Evolutionary conservation across 352 stramenopile species (phyloP).

Genomic region (Saprolegnia diclina): DNA sequence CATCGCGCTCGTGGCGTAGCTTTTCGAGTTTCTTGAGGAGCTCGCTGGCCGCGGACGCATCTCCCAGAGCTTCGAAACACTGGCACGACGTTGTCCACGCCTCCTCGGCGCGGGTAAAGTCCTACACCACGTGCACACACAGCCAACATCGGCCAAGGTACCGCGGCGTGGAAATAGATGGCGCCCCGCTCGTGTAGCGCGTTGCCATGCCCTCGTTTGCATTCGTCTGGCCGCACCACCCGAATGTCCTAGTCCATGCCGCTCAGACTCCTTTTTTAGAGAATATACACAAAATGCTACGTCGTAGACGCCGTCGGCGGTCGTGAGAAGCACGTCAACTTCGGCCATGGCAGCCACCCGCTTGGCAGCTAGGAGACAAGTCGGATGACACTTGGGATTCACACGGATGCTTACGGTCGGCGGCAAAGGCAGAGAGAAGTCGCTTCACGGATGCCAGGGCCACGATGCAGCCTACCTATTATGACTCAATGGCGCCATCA

Average conservation of each 20-base stretch:
- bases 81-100: constrained; percentile 3
- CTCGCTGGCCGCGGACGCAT: not conserved
- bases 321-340: constrained; percentile 7
- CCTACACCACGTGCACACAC: not conserved
- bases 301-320: constrained; percentile 1
- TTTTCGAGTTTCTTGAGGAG: constrained; percentile 19
- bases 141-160: not conserved
- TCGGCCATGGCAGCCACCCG: constrained; percentile 3
- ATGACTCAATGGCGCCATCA: not conserved
- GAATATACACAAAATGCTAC: not conserved
- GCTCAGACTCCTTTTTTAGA: not conserved
- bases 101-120: not conserved
- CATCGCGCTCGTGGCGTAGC: not conserved
- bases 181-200: not conserved
- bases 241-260: not conserved
- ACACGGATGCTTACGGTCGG: not conserved
- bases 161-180: not conserved
- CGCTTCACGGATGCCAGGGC: constrained; percentile 19
- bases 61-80: constrained; percentile 6
- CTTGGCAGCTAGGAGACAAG: not conserved
- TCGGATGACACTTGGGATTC: not conserved
- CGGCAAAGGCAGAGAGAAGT: constrained; percentile 1
- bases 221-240: not conserved
- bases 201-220: constrained; percentile 3
- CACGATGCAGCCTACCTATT: constrained; percentile 11